These are phyloP conservation scores for Barnettozyma hawaiiensis DNA, from an alignment of 1,139 yeast genomes.

Conservation along the genomic window DNA sequence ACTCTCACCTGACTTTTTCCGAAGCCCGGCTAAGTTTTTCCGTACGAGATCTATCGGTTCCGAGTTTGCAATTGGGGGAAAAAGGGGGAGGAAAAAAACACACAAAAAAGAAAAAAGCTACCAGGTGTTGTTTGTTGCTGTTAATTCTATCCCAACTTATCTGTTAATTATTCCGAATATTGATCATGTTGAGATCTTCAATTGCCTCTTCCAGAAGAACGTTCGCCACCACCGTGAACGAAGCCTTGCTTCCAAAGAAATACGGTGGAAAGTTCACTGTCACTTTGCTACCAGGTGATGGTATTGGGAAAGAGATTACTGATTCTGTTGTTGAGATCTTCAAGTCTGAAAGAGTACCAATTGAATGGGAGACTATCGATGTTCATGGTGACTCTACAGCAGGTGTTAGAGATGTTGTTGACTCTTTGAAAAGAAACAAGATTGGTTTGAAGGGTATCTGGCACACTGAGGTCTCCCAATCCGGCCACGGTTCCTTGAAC, in stretches of 20 bases:
- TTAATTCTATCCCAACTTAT: not conserved
- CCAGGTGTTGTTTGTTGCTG: not conserved
- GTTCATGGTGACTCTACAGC: constrained; percentile 66
- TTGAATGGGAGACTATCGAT: constrained; percentile 90
- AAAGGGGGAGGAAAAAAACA: no score
- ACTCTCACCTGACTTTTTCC: constrained; percentile 1
- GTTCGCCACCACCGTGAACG: constrained; percentile 41
- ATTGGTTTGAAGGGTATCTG: constrained; percentile 96
- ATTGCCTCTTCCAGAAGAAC: constrained; percentile 27
- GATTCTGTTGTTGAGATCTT: constrained; percentile 90
- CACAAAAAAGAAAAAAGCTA: constrained; percentile 2
- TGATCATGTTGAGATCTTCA: constrained; percentile 22
- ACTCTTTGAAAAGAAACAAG: constrained; percentile 91
- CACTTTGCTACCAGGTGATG: constrained; percentile 91
- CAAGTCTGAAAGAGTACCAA: constrained; percentile 75
- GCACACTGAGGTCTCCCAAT: constrained; percentile 77
- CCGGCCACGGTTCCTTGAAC: constrained; percentile 78
- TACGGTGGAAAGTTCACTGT: constrained; percentile 93
- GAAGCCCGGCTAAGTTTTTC: not conserved
- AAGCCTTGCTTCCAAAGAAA: constrained; percentile 74
- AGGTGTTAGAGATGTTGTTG: constrained; percentile 80
- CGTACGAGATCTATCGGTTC: not conserved
- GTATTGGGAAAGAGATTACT: constrained; percentile 95
- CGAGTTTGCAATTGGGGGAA: not conserved
- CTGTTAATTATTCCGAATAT: not conserved